A percentile compares a stretch with the other conserved stretches of the same genome.
These are phyloP conservation scores for Sporormia fimetaria DNA, from an alignment of 495 filamentous ascomycete species.

Conservation along the genomic window DNA sequence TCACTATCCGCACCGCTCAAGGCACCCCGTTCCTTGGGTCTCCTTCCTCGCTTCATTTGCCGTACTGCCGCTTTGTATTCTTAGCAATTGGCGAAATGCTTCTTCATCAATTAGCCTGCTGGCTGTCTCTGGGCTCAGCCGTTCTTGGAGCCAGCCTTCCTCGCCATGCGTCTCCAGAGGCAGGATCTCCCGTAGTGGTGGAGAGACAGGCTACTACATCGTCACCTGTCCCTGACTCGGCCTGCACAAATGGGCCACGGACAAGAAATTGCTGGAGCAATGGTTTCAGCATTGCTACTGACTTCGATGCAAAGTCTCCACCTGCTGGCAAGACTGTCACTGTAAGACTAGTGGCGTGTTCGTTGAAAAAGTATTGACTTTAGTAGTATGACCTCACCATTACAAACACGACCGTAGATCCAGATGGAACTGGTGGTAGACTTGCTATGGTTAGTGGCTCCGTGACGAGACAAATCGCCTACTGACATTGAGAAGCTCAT, in stretches of 20 bases:
- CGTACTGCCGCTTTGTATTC: neutral
- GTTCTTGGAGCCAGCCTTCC: slow-evolving; percentile 13
- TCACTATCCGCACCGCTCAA: no score
- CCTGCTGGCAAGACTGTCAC: slow-evolving; percentile 20
- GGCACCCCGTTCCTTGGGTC: neutral
- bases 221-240: slow-evolving; percentile 9
- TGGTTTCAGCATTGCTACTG: slow-evolving; percentile 27
- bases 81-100: slow-evolving; percentile 5
- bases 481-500: slow-evolving; percentile 13
- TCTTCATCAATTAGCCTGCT: slow-evolving; percentile 4
- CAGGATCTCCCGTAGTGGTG: slow-evolving; percentile 3
- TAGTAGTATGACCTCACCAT: slow-evolving; percentile 20
- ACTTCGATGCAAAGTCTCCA: slow-evolving; percentile 26
- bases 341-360: slow-evolving; percentile 4
- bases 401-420: slow-evolving; percentile 24
- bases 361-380: neutral
- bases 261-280: slow-evolving; percentile 25
- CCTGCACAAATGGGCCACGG: slow-evolving; percentile 22
- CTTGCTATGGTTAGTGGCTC: slow-evolving; percentile 11
- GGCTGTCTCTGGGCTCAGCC: slow-evolving; percentile 12
- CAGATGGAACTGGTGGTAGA: slow-evolving; percentile 18
- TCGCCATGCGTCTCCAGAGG: neutral
- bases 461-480: neutral
- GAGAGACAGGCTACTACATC: slow-evolving; percentile 14
- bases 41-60: neutral